Evolutionary conservation across 75 land plant genomes (phyloP).

Genomic region (Cryptomeria japonica): DNA sequence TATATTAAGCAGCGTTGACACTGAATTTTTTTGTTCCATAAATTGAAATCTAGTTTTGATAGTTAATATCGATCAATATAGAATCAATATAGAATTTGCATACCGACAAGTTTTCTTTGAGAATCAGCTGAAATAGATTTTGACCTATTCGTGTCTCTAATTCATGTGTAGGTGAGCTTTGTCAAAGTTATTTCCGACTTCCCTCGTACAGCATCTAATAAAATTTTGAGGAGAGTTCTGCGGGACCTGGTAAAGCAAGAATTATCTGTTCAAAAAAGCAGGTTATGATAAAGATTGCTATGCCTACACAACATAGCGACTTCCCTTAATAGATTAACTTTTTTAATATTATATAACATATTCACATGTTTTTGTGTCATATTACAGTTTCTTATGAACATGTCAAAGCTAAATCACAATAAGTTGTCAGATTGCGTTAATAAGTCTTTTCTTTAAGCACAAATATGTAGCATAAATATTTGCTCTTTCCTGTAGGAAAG

Average conservation of each 20-base stretch:
- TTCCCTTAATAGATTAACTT: no score
- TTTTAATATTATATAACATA: no score
- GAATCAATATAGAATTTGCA: neutral
- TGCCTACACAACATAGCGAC: no score
- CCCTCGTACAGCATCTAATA: conserved; percentile 93
- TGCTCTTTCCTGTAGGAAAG: no score
- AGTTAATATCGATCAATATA: neutral
- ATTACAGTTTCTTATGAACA: neutral
- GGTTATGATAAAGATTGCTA: conserved; percentile 15
- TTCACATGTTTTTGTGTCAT: neutral
- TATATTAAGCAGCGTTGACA: neutral
- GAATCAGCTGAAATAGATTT: neutral
- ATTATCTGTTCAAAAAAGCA: conserved; percentile 26
- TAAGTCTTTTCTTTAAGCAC: no score
- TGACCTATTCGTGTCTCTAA: neutral
- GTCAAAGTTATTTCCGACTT: conserved; percentile 75
- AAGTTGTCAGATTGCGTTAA: no score
- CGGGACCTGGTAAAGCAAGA: conserved; percentile 57
- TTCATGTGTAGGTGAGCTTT: conserved; percentile 55
- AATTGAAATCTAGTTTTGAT: neutral
- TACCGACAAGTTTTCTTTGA: neutral
- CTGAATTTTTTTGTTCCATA: neutral
- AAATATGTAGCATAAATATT: no score
- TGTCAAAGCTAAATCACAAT: no score
- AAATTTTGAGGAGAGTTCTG: conserved; percentile 79